Conservation (phyloP, 768 basidiomycete species). For the Amanita rubescens region DNA sequence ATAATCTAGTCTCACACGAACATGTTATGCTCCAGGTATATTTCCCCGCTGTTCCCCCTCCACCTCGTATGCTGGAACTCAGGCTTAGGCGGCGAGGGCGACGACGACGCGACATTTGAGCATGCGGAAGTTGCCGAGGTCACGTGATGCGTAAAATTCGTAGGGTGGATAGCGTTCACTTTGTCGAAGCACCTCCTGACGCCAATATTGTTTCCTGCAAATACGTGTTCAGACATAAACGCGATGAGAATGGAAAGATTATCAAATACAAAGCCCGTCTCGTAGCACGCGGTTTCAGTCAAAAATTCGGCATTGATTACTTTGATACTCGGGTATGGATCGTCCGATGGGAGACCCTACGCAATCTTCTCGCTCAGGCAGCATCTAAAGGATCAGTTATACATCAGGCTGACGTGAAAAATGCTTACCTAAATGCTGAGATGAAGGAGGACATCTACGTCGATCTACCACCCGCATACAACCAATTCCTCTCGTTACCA, state of each 20-base stretch:
- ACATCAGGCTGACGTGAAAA: background rate
- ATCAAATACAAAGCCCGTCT: background rate
- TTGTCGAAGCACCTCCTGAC: background rate
- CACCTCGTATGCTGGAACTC: no score
- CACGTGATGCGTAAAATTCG: no score
- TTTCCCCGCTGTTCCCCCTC: no score
- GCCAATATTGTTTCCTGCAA: background rate
- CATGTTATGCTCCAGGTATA: no score
- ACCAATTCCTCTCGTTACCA: no score
- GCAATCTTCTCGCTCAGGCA: background rate
- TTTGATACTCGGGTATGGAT: background rate
- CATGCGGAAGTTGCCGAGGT: no score
- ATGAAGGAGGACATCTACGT: slow-evolving; percentile 1
- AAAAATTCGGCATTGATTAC: background rate
- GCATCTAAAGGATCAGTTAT: background rate
- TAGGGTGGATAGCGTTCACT: background rate
- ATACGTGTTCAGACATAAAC: background rate
- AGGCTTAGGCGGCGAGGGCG: no score
- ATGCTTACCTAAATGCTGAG: background rate
- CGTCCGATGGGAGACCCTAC: background rate
- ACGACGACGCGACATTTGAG: no score
- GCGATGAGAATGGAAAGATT: background rate
- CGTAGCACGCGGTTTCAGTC: background rate
- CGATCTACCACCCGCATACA: background rate
- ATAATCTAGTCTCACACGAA: no score